Evolutionary conservation across 306 rosid genomes (phyloP), one percentile per base, ranked within the genome.

Genomic region (Senna siamea): DNA sequence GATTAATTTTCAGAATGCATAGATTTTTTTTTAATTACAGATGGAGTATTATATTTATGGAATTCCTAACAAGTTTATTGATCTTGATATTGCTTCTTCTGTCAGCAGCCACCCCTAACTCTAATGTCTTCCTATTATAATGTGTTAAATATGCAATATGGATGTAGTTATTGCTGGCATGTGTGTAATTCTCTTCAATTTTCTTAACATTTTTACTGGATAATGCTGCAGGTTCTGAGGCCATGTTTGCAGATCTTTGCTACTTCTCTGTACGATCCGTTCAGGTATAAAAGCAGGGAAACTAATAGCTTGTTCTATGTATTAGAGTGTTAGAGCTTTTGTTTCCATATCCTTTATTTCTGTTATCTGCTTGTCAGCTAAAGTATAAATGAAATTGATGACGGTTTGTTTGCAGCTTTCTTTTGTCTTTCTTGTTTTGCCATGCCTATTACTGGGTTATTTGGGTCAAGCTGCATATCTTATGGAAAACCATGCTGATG

Each of bases 401-500:
- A 78, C 73, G 69, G 80, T 47, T n/a, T 82, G 59, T 83, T 78
- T 74, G 86, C 98, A 93, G 98, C 96, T 93, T 76, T 85, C 97
- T 4, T 93, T 93, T 85, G 91, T 87, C 66, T 88, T 89, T 79
- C 98, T 93, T 63, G 97, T 93, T 80, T 81, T 91, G 80, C 98
- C 98, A 23, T 93, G 98, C 85, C 90, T 93, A 58, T 52, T 89
- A 57, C 70, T 91, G 98, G 98, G 97, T 64, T 93, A 93, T 85
- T 87, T 93, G 98, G 98, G 98, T 78, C 98, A 93, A 89, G 98
- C 98, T 66, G 98, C 98, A 41, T 93, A 93, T 79, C 90, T 93
- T 37, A 82, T 93, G 87, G 81, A 87, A 51, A 88, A 93, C 81
- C 93, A 81, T 52, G 53, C 34, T 15, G 90, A 60, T 55, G 89